Base-by-base conservation (phyloP, 108 stramenopile genomes). In the Fistulifera solaris region DNA sequence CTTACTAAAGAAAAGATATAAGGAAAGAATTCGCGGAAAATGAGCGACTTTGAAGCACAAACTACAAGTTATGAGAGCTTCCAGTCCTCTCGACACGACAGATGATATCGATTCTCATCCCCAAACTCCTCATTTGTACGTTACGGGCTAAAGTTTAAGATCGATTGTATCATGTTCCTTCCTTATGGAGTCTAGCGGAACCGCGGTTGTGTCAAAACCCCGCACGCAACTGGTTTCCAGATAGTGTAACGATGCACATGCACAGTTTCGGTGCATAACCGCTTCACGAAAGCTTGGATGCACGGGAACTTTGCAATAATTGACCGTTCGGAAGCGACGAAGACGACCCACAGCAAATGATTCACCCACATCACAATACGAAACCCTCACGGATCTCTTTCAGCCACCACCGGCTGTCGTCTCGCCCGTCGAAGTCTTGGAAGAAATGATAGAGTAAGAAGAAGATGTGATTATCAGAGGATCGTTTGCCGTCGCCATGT, bases 401-500 rank as follows among this genome's bases (percentile, higher is more conserved):
- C 44, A 45, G 18, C 18, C 25, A 22, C 54, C 54, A 6, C 8
- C n/a, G n/a, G n/a, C 31, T 35, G 31, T 35, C 31, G 31, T 35
- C 41, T 51, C 43, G n/a, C 18, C 35, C 25, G 56, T 40, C 40
- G 50, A 56, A 40, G 43, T 0, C 16, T 40, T 58, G 6, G 55
- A 43, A 38, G 50, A 26, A 1, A 22, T 21, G 3, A 5, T 22
- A 46, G 19, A 18, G n/a, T n/a, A 64, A 14, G 55, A 44, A 38
- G 51, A 26, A 0, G 50, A 51, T 5, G 7, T 16, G 22, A 7
- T 51, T 12, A 12, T n/a, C 16, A 67, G 73, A 0, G 73, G 69
- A 14, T 51, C 65, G 1, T 54, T 70, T 21, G 41, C 66, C 22
- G 61, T 70, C 7, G 75, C 75, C 0, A 45, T 58, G n/a, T 46